Conservation (phyloP, 441 rosid genomes). For the Manihot esculenta region DNA sequence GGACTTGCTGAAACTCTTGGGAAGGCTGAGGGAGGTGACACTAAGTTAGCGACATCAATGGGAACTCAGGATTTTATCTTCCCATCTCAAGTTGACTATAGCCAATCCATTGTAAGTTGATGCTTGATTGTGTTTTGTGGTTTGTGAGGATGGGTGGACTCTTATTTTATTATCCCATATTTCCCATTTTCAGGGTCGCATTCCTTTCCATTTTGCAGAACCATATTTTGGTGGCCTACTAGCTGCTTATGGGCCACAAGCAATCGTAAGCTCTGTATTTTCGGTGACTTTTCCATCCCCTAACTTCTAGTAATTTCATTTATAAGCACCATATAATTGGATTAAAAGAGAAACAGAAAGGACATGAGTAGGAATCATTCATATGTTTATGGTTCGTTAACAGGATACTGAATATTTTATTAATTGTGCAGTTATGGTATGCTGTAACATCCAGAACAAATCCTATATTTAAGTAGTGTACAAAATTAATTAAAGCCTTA, state of each 20-base stretch:
- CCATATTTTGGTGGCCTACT: constrained; percentile 49
- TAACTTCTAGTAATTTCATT: not conserved
- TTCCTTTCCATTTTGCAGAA: constrained; percentile 54
- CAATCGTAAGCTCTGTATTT: constrained; percentile 38
- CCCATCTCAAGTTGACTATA: constrained; percentile 45
- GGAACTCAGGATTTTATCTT: constrained; percentile 46
- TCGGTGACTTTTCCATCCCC: not conserved
- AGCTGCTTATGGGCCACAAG: constrained; percentile 49
- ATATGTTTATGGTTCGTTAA: not conserved
- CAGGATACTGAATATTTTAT: too few relatives aligned
- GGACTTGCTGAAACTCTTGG: constrained; percentile 44
- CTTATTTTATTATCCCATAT: too few relatives aligned
- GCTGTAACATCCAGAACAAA: not conserved
- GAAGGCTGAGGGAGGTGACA: constrained; percentile 38
- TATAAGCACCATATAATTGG: not conserved
- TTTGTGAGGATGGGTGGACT: constrained; percentile 12
- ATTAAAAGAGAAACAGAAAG: not conserved
- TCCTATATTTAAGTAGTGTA: not conserved
- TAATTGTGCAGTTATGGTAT: not conserved
- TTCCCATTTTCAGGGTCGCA: constrained; percentile 53
- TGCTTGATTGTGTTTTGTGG: constrained; percentile 10
- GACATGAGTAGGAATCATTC: not conserved
- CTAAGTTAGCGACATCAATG: constrained; percentile 35
- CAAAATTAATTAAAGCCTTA: not conserved
- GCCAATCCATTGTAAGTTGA: constrained; percentile 37